Conservation (phyloP, 257 asterid genomes). For the Solanum arcanum region DNA sequence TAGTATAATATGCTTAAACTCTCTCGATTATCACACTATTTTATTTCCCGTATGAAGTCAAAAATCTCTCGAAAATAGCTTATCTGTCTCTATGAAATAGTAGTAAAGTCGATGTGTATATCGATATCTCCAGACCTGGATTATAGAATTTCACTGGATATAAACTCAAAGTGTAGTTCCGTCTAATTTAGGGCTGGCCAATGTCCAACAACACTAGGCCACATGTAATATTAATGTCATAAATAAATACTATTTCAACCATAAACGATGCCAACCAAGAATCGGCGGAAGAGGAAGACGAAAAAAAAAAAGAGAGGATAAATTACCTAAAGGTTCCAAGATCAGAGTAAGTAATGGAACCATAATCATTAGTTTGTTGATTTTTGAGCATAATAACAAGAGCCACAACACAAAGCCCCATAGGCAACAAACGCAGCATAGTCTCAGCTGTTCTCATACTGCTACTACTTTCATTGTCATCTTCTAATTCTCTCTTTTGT, state of each 20-base stretch:
- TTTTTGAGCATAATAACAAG: conserved; percentile 81
- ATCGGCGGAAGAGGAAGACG: neutral
- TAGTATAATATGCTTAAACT: neutral
- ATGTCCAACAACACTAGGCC: neutral
- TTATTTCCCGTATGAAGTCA: too few species aligned
- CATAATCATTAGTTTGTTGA: conserved; percentile 58
- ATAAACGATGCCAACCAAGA: neutral
- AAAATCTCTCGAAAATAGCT: neutral
- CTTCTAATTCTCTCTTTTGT: conserved; percentile 17
- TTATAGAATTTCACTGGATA: neutral
- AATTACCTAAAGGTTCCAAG: conserved; percentile 66
- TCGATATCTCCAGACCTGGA: neutral
- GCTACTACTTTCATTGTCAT: conserved; percentile 21
- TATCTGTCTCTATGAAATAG: too few species aligned
- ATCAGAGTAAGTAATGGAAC: conserved; percentile 65
- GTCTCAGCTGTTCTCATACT: conserved; percentile 76
- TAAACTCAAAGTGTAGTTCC: neutral
- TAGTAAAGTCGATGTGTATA: too few species aligned
- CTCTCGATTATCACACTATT: neutral
- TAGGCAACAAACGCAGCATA: conserved; percentile 56
- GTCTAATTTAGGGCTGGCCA: neutral
- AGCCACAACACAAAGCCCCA: conserved; percentile 61
- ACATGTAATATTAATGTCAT: neutral
- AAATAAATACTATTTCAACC: neutral
- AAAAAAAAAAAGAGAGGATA: neutral